phyloP scores from a whole-genome alignment of 2,329 filamentous ascomycete genomes.

The Cladophialophora chaetospira region DNA sequence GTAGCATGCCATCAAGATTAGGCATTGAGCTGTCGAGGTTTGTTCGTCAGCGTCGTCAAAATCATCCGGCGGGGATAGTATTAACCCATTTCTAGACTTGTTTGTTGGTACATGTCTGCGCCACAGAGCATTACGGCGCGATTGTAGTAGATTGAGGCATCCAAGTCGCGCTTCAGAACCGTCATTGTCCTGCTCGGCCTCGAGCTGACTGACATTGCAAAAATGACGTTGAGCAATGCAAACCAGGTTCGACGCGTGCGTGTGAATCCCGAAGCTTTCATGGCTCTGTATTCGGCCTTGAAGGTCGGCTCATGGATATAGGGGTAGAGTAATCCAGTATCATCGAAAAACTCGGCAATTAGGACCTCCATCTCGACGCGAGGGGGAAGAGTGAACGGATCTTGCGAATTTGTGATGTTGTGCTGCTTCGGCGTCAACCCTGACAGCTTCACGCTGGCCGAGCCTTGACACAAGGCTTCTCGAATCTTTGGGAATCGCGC shows the following conservation, averaged over 20 bases:
- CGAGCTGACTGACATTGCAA: neutral
- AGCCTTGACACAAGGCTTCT: neutral
- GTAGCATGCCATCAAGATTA: neutral
- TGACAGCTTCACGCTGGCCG: neutral
- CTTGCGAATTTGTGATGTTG: no score
- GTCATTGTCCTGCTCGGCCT: neutral
- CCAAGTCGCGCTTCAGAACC: neutral
- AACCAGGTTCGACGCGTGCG: neutral
- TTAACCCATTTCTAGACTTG: neutral
- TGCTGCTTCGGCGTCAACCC: no score
- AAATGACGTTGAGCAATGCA: neutral
- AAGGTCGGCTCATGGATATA: neutral
- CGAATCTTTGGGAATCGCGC: neutral
- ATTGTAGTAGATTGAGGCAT: neutral
- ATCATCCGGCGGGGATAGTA: neutral
- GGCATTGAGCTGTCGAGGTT: neutral
- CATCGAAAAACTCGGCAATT: neutral
- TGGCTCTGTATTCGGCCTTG: neutral
- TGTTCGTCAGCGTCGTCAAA: neutral
- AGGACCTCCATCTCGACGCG: neutral
- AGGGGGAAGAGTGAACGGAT: neutral
- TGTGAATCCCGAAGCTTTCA: neutral
- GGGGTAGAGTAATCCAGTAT: neutral
- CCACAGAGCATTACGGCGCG: neutral
- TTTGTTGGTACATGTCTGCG: neutral